Base-by-base conservation (phyloP, 345 rosid species). In the Sonneratia caseolaris region DNA sequence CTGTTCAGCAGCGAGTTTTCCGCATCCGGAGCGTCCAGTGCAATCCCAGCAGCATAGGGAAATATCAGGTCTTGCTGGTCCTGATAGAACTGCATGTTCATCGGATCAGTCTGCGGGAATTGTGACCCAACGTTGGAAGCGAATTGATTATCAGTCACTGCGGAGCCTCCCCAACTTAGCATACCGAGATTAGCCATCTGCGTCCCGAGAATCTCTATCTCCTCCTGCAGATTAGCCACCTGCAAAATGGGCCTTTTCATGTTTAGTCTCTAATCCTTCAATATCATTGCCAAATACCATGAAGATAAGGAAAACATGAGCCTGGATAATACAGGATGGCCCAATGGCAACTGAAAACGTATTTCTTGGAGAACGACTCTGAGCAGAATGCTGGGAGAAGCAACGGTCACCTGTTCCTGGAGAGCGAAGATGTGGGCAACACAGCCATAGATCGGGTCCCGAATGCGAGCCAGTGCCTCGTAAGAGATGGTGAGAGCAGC, bases 401-500 rank as follows among this genome's bases (percentile, higher is more conserved):
- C 15, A 9, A 42, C 7, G 22, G 19, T 66, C 48, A 89, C 95
- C 95, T 87, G 90, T 76, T 86, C 90, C 45, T 89, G 89, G 70
- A 89, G 91, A 0, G 90, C 86, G 42, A 84, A 82, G 66, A 89
- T 89, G 69, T 86, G 86, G 65, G 89, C 87, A 43, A 87, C 86
- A 51, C 95, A 89, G 37, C 95, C 90, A 62, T 87, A 81, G 35
- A 87, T 48, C 0, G 89, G 95, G 76, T 89, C 90, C 3, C 79
- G 66, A 73, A 84, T 79, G 37, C 92, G 84, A 64, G 92, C 90
- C 73, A 84, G 76, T 3, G 96, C 96, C 78, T 89, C 90, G 7
- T 89, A 89, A 43, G 92, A 75, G 67, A 89, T 80, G 77, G 88
- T 86, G 67, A 80, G 64, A 5, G 90, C 92, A 66, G 96, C 96